Percentiles rank a stretch among this genome's conserved stretches.
These are phyloP conservation scores for Trichophyton verrucosum DNA, from an alignment of 2,329 filamentous ascomycete genomes.

Conservation along the genomic window DNA sequence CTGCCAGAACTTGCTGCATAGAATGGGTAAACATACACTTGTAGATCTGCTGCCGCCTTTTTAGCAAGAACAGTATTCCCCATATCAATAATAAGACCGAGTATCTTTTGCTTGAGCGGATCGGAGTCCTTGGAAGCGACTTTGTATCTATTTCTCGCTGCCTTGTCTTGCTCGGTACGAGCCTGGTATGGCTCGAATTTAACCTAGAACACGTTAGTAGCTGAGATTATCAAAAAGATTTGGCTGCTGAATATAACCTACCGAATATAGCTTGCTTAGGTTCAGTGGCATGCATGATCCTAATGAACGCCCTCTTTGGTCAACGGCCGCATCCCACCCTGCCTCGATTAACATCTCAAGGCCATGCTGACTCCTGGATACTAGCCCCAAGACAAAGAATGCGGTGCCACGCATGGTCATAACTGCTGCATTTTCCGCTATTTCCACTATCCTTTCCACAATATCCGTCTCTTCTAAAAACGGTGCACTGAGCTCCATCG, in stretches of 20 bases:
- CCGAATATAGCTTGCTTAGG: constrained; percentile 64
- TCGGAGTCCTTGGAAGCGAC: constrained; percentile 51
- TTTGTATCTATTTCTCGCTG: constrained; percentile 37
- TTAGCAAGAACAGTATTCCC: constrained; percentile 90
- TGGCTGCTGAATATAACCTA: constrained; percentile 33
- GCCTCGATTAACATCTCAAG: constrained; percentile 79
- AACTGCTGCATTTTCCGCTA: constrained; percentile 77
- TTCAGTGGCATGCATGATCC: constrained; percentile 78
- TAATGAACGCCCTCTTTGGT: constrained; percentile 65
- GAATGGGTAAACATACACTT: constrained; percentile 32
- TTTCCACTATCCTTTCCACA: constrained; percentile 72
- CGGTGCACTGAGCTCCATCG: constrained; percentile 90
- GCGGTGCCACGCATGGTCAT: constrained; percentile 91
- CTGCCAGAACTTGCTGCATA: neutral
- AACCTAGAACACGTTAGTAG: constrained; percentile 15
- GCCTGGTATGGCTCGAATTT: constrained; percentile 29
- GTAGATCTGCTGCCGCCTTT: constrained; percentile 69
- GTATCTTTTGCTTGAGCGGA: constrained; percentile 56
- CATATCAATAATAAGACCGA: constrained; percentile 75
- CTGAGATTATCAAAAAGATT: neutral
- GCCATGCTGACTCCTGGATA: constrained; percentile 82
- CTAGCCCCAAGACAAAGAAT: constrained; percentile 87
- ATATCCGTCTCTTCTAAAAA: constrained; percentile 87
- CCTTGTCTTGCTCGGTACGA: constrained; percentile 32
- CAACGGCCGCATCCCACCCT: constrained; percentile 88